Percentiles rank a stretch among this genome's conserved stretches.
Evolutionary conservation across 352 stramenopile species (phyloP).

Genomic region (Phytophthora sansomeana): DNA sequence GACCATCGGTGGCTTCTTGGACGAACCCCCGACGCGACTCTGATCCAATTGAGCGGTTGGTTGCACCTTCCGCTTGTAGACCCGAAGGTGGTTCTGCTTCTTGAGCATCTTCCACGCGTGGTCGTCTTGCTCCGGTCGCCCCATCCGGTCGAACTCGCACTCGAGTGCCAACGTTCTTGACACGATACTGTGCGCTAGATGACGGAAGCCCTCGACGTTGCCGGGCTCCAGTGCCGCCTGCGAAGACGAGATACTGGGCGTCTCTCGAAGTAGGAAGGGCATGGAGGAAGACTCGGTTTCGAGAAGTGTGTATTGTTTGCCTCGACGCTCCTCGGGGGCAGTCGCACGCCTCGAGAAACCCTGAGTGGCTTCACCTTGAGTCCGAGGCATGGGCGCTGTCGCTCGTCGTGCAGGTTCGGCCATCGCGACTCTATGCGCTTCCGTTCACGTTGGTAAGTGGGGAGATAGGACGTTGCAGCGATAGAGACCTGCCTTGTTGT

Average conservation of each 20-base stretch:
- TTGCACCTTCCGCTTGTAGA: slow-evolving; percentile 51
- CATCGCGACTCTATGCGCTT: slow-evolving; percentile 34
- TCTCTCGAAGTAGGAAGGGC: slow-evolving; percentile 16
- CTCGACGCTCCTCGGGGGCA: slow-evolving; percentile 16
- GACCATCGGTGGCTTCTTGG: slow-evolving; percentile 51
- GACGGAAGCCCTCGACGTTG: slow-evolving; percentile 49
- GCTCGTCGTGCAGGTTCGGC: slow-evolving; percentile 34
- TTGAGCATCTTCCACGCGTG: slow-evolving; percentile 47
- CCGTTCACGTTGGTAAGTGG: slow-evolving; percentile 30
- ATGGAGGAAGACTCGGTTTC: slow-evolving; percentile 14
- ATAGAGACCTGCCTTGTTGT: not conserved
- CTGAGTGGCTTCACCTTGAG: slow-evolving; percentile 19
- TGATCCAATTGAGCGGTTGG: slow-evolving; percentile 13
- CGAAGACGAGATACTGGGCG: slow-evolving; percentile 23
- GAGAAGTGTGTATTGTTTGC: slow-evolving; percentile 20
- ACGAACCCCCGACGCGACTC: slow-evolving; percentile 11
- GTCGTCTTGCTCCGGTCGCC: slow-evolving; percentile 38
- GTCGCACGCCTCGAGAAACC: slow-evolving; percentile 30
- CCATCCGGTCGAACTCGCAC: slow-evolving; percentile 47
- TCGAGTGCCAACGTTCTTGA: slow-evolving; percentile 55
- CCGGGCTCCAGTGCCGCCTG: slow-evolving; percentile 33
- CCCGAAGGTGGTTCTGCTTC: slow-evolving; percentile 48
- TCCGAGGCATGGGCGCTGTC: slow-evolving; percentile 24
- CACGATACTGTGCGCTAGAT: slow-evolving; percentile 57
- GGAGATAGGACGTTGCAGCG: not conserved